A percentile compares a stretch with the other conserved stretches of the same genome.
phyloP scores from a whole-genome alignment of 768 basidiomycete genomes.

The Mycena sanguinolenta region DNA sequence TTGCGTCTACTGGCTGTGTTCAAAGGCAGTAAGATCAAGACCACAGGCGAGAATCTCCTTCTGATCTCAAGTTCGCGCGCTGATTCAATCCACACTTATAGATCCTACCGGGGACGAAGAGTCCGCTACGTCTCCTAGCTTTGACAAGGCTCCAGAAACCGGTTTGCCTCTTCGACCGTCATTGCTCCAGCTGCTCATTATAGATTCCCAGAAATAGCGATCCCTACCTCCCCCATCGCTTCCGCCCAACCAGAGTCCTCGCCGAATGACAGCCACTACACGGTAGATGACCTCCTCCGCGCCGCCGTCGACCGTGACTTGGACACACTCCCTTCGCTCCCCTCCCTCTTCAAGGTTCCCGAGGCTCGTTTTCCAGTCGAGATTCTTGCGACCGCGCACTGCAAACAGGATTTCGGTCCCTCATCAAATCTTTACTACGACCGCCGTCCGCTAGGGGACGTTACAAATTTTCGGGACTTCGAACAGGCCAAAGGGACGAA shows the following conservation, averaged over 20 bases:
- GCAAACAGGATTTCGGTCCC: conserved; percentile 7
- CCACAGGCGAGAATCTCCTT: not conserved
- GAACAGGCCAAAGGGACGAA: not conserved
- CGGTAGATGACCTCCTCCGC: not conserved
- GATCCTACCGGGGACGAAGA: not conserved
- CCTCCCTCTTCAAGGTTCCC: conserved; percentile 21
- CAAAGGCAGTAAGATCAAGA: not conserved
- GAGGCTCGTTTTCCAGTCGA: not conserved
- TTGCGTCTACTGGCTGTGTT: conserved; percentile 1
- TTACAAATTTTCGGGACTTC: conserved; percentile 3
- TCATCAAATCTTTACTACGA: conserved; percentile 20
- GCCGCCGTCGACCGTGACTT: not conserved
- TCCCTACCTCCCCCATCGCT: not conserved
- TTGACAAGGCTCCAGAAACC: not conserved
- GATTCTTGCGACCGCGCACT: not conserved
- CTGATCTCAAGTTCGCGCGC: not conserved
- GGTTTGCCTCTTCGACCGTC: not conserved
- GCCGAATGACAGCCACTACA: not conserved
- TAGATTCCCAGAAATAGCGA: not conserved
- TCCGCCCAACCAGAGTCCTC: not conserved
- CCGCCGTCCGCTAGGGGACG: conserved; percentile 20
- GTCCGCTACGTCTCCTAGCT: not conserved
- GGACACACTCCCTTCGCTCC: conserved; percentile 17
- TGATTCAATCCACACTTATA: not conserved
- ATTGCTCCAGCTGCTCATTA: too few species aligned